phyloP scores from a whole-genome alignment of 1,139 yeast species.

The Suzukiozyma palmioleophila region DNA sequence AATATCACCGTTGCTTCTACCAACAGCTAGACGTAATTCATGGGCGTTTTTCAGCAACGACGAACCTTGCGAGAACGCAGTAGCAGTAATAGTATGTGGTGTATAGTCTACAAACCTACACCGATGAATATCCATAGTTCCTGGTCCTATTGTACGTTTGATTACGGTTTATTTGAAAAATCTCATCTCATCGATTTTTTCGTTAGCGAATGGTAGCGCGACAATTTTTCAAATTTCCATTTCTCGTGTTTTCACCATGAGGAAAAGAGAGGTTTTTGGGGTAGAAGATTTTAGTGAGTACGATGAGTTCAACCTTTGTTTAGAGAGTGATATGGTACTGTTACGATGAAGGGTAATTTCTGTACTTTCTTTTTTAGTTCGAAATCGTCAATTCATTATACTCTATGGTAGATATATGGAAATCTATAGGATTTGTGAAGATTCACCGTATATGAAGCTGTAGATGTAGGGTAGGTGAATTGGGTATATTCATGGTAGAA shows the following conservation, averaged over 20 bases:
- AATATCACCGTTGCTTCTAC: slow-evolving; percentile 90
- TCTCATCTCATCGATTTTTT: slow-evolving; percentile 3
- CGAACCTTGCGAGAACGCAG: slow-evolving; percentile 74
- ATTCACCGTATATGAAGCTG: too few relatives aligned
- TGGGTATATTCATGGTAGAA: too few relatives aligned
- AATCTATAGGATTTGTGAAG: too few relatives aligned
- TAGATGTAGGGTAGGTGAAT: too few relatives aligned
- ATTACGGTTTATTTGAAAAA: slow-evolving; percentile 3
- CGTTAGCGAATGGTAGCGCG: background rate
- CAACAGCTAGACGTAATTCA: slow-evolving; percentile 80
- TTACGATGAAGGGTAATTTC: too few relatives aligned
- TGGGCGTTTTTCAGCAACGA: slow-evolving; percentile 47
- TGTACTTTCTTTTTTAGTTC: background rate
- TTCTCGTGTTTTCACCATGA: too few relatives aligned
- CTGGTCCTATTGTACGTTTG: background rate
- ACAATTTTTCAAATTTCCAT: background rate
- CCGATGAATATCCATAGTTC: slow-evolving; percentile 73
- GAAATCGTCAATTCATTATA: background rate
- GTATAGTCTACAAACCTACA: slow-evolving; percentile 89
- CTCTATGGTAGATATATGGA: background rate
- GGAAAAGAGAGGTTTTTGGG: too few relatives aligned
- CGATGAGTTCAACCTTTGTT: too few relatives aligned
- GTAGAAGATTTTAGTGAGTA: too few relatives aligned
- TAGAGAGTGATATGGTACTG: too few relatives aligned
- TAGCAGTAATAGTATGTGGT: slow-evolving; percentile 80